Evolutionary conservation across 1,139 yeast species (phyloP).

Genomic region (Groenewaldozyma sp.): DNA sequence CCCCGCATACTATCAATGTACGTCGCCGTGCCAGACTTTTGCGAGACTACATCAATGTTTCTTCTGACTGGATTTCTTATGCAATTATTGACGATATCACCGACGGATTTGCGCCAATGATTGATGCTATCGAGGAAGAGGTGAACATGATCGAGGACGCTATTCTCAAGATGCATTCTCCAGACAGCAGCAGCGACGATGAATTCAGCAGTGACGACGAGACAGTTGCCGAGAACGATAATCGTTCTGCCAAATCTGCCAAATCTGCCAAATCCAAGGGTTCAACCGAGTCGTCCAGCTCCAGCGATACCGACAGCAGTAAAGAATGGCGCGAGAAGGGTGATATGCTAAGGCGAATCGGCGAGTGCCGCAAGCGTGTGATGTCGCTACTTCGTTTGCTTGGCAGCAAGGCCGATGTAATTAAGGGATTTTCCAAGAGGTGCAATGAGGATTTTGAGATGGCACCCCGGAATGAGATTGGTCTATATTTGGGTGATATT

Average conservation of each 20-base stretch:
- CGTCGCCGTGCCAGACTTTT: constrained; percentile 83
- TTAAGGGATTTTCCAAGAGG: constrained; percentile 85
- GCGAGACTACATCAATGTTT: constrained; percentile 78
- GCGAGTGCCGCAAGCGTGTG: constrained; percentile 88
- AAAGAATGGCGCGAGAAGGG: constrained; percentile 88
- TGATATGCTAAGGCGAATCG: constrained; percentile 88
- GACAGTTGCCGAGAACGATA: constrained; percentile 27
- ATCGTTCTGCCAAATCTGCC: constrained; percentile 19
- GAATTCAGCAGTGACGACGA: constrained; percentile 36
- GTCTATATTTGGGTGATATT: constrained; percentile 86
- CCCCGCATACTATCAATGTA: constrained; percentile 94
- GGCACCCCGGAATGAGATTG: constrained; percentile 68
- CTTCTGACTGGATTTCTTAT: constrained; percentile 95
- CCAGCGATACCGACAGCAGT: constrained; percentile 34
- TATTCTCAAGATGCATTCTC: constrained; percentile 76
- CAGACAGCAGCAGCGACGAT: constrained; percentile 39
- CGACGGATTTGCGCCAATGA: constrained; percentile 95
- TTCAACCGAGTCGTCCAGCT: constrained; percentile 15
- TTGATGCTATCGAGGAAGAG: constrained; percentile 85
- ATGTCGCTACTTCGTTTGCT: constrained; percentile 79
- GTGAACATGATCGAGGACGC: constrained; percentile 86
- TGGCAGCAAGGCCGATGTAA: constrained; percentile 93
- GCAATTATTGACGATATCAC: constrained; percentile 95
- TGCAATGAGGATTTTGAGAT: constrained; percentile 77
- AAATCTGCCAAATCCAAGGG: constrained; percentile 11